Conservation (phyloP, 768 basidiomycete species). For the Coprinopsis cinerea region DNA sequence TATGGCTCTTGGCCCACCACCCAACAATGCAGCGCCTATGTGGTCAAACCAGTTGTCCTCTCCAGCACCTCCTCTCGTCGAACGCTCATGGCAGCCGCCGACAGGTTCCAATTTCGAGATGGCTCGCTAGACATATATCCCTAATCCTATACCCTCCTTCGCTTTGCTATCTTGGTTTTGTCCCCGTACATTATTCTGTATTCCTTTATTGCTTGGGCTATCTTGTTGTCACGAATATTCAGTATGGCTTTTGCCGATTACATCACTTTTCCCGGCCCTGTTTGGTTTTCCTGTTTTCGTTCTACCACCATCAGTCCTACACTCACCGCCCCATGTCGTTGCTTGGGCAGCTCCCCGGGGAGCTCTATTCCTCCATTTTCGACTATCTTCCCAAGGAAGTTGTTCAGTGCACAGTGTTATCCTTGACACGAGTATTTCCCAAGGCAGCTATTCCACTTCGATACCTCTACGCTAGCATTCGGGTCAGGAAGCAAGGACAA, state of each 20-base stretch:
- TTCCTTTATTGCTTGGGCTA: conserved; percentile 2
- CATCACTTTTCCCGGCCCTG: too few species aligned
- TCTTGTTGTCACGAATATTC: background rate
- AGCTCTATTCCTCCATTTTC: conserved; percentile 61
- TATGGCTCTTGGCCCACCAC: conserved; percentile 23
- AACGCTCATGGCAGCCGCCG: conserved; percentile 40
- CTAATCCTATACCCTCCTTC: conserved; percentile 1
- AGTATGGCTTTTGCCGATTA: too few species aligned
- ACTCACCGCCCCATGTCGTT: conserved; percentile 23
- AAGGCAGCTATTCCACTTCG: conserved; percentile 47
- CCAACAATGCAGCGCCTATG: conserved; percentile 19
- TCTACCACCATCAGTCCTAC: too few species aligned
- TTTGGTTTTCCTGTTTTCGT: too few species aligned
- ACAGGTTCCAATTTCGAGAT: conserved; percentile 34
- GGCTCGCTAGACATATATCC: conserved; percentile 26
- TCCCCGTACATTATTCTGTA: conserved; percentile 9
- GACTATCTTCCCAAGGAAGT: conserved; percentile 38
- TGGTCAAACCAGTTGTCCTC: conserved; percentile 37
- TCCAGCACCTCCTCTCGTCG: conserved; percentile 35
- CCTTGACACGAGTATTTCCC: conserved; percentile 62
- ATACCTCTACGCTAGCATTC: conserved; percentile 54
- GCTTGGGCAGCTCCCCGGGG: conserved; percentile 46
- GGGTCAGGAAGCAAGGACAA: conserved; percentile 44
- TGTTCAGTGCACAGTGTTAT: conserved; percentile 47
- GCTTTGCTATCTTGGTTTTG: conserved; percentile 9